Conservation (phyloP, 2,329 filamentous ascomycete genomes). For the Xylariomycetidae sp. region DNA sequence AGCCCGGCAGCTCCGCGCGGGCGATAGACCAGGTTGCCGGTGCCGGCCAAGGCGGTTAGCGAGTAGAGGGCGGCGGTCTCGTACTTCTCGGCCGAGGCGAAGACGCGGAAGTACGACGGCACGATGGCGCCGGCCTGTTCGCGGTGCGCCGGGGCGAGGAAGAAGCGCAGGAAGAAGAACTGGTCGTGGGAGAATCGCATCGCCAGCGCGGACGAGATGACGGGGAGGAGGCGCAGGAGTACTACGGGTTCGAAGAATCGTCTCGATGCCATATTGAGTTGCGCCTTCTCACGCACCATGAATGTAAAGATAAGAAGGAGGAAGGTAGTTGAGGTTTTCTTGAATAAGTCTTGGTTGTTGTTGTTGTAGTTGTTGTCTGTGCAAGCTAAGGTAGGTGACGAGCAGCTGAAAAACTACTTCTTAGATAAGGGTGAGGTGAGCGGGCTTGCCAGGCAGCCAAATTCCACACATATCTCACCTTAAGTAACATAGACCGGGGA, state of each 20-base stretch:
- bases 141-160: slow-evolving; percentile 27
- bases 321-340: too few relatives aligned
- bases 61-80: slow-evolving; percentile 23
- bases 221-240: slow-evolving; percentile 37
- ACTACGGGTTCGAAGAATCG: slow-evolving; percentile 33
- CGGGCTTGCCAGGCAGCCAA: too few relatives aligned
- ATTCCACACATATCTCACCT: too few relatives aligned
- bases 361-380: too few relatives aligned
- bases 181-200: slow-evolving; percentile 42
- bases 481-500: too few relatives aligned
- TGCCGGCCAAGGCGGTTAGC: slow-evolving; percentile 20
- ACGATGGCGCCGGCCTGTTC: slow-evolving; percentile 31
- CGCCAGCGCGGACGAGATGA: slow-evolving; percentile 42
- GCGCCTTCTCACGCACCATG: too few relatives aligned
- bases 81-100: slow-evolving; percentile 31
- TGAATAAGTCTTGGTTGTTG: too few relatives aligned
- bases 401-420: too few relatives aligned
- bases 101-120: slow-evolving; percentile 37
- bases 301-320: too few relatives aligned
- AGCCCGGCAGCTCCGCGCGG: slow-evolving; percentile 14
- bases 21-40: slow-evolving; percentile 20
- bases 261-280: slow-evolving; percentile 38
- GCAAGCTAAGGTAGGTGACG: too few relatives aligned
- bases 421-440: too few relatives aligned
- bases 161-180: slow-evolving; percentile 34